Conservation (phyloP, 768 basidiomycete species). For the Imleria badia region DNA sequence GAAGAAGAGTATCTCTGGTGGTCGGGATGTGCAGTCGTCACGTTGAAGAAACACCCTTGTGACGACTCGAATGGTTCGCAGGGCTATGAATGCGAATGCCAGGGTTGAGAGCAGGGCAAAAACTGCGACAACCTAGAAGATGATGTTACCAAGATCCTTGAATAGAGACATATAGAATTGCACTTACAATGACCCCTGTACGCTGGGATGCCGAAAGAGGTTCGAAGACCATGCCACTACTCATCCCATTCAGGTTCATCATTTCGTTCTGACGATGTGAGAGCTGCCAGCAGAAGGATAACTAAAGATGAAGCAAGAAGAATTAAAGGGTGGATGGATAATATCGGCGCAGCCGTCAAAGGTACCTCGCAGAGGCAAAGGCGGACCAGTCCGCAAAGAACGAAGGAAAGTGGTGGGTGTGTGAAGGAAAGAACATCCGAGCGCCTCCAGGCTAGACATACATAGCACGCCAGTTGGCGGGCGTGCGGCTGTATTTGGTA, state of each 20-base stretch:
- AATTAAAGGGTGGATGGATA: conserved; percentile 4
- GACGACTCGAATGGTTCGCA: conserved; percentile 50
- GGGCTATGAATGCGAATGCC: conserved; percentile 49
- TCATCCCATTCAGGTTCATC: conserved; percentile 5
- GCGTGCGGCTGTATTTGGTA: conserved; percentile 5
- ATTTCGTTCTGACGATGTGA: not conserved
- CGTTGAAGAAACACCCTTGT: conserved; percentile 33
- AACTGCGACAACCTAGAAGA: conserved; percentile 41
- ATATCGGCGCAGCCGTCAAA: conserved; percentile 26
- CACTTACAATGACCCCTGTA: conserved; percentile 23
- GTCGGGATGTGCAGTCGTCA: conserved; percentile 28
- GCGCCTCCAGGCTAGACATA: not conserved
- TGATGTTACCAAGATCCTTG: not conserved
- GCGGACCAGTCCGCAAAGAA: conserved; percentile 37
- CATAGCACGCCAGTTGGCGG: not conserved
- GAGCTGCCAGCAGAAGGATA: not conserved
- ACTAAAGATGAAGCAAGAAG: conserved; percentile 4
- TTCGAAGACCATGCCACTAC: not conserved
- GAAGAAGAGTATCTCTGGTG: conserved; percentile 59
- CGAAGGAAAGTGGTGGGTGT: conserved; percentile 17
- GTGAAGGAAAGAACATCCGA: conserved; percentile 13
- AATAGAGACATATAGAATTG: not conserved
- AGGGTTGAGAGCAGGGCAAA: conserved; percentile 56
- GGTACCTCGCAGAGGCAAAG: conserved; percentile 31
- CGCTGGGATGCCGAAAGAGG: conserved; percentile 14